A percentile compares a stretch with the other conserved stretches of the same genome.
These are phyloP conservation scores for Phaeomoniella chlamydospora DNA, from an alignment of 2,329 filamentous ascomycete genomes.

Conservation along the genomic window DNA sequence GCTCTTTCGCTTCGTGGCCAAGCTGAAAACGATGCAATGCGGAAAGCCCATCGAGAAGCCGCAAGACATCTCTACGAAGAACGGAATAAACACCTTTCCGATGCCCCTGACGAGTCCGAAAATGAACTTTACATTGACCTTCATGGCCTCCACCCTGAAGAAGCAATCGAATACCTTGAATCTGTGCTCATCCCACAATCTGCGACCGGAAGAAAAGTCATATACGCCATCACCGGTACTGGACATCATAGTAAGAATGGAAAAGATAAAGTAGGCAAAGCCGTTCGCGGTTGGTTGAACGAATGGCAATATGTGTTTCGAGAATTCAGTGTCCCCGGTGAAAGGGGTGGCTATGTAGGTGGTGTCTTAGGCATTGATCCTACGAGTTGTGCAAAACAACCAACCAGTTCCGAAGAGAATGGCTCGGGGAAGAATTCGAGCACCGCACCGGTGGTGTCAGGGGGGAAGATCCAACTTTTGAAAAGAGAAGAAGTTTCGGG, in stretches of 20 bases:
- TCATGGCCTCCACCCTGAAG: constrained; percentile 95
- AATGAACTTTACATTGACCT: constrained; percentile 87
- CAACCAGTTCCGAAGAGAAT: constrained; percentile 17
- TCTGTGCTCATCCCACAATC: constrained; percentile 73
- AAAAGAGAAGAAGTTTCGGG: constrained; percentile 31
- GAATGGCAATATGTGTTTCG: constrained; percentile 94
- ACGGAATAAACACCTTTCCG: constrained; percentile 57
- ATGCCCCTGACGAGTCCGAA: constrained; percentile 25
- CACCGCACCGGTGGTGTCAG: constrained; percentile 12
- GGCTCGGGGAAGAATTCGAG: constrained; percentile 11
- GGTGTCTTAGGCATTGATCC: constrained; percentile 52
- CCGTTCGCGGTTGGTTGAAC: constrained; percentile 76
- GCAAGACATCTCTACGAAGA: constrained; percentile 86
- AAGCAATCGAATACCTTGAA: constrained; percentile 88
- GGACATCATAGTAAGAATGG: constrained; percentile 97
- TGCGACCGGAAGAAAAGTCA: constrained; percentile 51
- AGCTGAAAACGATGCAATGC: constrained; percentile 94
- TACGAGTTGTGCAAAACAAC: constrained; percentile 39
- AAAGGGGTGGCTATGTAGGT: constrained; percentile 62
- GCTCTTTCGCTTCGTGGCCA: constrained; percentile 86
- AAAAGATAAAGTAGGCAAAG: constrained; percentile 96
- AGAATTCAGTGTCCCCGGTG: constrained; percentile 93
- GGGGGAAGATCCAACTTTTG: constrained; percentile 28
- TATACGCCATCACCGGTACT: constrained; percentile 94
- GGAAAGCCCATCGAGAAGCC: constrained; percentile 88